Conservation (phyloP, 2,329 filamentous ascomycete genomes). For the Aspergillus felis region DNA sequence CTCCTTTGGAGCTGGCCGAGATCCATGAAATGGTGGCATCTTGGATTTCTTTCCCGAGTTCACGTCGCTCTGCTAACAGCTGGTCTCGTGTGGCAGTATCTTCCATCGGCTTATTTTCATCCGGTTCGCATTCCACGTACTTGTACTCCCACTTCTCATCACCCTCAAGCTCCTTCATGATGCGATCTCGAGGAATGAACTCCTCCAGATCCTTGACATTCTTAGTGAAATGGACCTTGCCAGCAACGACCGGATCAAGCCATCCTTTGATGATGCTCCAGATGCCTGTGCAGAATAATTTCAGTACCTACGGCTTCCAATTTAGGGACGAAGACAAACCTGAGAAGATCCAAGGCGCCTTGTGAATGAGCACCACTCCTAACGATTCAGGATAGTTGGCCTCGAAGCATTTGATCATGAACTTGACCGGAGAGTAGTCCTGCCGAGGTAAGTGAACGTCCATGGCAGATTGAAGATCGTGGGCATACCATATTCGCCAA, state of each 20-base stretch:
- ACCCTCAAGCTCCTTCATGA: constrained; percentile 81
- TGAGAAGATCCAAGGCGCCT: constrained; percentile 95
- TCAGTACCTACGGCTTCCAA: not conserved
- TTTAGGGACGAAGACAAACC: constrained; percentile 47
- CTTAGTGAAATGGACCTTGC: constrained; percentile 91
- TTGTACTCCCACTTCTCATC: constrained; percentile 79
- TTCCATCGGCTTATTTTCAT: constrained; percentile 74
- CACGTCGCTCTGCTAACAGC: constrained; percentile 60
- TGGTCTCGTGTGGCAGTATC: constrained; percentile 60
- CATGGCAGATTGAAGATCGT: not conserved
- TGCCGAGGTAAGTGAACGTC: constrained; percentile 25
- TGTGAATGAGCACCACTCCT: constrained; percentile 87
- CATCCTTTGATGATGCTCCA: constrained; percentile 95
- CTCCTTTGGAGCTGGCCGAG: constrained; percentile 43
- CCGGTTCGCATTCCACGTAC: constrained; percentile 70
- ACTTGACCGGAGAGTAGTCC: constrained; percentile 95
- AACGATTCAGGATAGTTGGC: constrained; percentile 96
- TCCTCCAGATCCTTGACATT: constrained; percentile 71
- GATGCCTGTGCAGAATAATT: constrained; percentile 56
- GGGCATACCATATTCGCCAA: constrained; percentile 81
- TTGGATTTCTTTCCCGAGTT: constrained; percentile 71
- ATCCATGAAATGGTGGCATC: constrained; percentile 74
- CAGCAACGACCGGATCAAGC: constrained; percentile 93
- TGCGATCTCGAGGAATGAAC: constrained; percentile 67
- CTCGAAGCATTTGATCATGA: constrained; percentile 99